Evolutionary conservation across 2,329 filamentous ascomycete genomes (phyloP).

Genomic region (Neofusicoccum laricinum): DNA sequence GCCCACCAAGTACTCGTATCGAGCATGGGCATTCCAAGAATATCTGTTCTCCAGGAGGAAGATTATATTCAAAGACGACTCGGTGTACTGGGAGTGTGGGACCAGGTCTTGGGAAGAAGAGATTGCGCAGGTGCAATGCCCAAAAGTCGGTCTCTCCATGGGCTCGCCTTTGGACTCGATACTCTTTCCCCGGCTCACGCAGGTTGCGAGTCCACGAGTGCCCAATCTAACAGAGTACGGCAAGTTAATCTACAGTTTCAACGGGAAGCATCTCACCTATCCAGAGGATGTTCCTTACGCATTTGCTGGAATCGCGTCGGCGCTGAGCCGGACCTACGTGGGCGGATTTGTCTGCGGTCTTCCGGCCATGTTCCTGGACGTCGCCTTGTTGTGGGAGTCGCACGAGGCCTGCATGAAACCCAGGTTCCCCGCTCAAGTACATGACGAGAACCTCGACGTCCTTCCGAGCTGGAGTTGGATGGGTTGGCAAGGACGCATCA

Average conservation of each 20-base stretch:
- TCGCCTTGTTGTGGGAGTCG: conserved; percentile 20
- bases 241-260: not conserved
- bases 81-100: conserved; percentile 15
- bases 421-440: not conserved
- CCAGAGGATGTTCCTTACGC: conserved; percentile 18
- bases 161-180: not conserved
- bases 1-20: not conserved
- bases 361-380: conserved; percentile 21
- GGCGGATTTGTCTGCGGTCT: conserved; percentile 21
- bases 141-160: not conserved
- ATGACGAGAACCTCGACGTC: not conserved
- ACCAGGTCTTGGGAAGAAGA: conserved; percentile 9
- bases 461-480: conserved; percentile 18
- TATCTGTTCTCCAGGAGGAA: conserved; percentile 16
- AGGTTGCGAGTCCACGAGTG: not conserved
- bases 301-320: conserved; percentile 17
- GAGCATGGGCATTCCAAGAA: conserved; percentile 20
- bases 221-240: not conserved
- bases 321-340: conserved; percentile 4
- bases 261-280: not conserved
- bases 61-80: conserved; percentile 15
- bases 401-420: conserved; percentile 7
- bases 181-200: not conserved
- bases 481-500: conserved; percentile 18
- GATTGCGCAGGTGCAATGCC: conserved; percentile 8